Evolutionary conservation across 768 basidiomycete genomes (phyloP).

Genomic region (Pseudohyphozyma bogoriensis): DNA sequence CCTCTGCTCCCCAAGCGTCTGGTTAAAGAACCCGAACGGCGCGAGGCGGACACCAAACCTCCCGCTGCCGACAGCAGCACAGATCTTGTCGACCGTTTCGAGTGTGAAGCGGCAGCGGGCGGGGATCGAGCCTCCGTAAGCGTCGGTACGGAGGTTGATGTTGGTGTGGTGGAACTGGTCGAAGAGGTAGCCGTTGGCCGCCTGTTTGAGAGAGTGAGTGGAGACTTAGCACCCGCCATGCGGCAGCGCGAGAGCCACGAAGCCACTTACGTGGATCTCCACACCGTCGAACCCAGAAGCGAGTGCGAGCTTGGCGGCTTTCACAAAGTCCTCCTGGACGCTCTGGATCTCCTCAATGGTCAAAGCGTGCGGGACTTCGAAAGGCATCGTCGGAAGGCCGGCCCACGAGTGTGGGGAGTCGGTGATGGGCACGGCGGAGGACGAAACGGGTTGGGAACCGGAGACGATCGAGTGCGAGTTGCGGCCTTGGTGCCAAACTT

Average conservation of each 20-base stretch:
- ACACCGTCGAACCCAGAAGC: constrained; percentile 61
- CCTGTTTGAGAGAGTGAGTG: not conserved
- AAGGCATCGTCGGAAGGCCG: constrained; percentile 6
- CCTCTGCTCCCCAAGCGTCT: constrained; percentile 28
- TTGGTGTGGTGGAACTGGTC: constrained; percentile 29
- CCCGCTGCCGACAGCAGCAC: constrained; percentile 47
- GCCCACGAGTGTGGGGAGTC: constrained; percentile 3
- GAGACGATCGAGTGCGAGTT: constrained; percentile 17
- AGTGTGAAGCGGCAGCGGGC: constrained; percentile 50
- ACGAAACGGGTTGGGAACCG: constrained; percentile 7
- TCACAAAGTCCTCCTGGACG: constrained; percentile 44
- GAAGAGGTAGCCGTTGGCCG: constrained; percentile 18
- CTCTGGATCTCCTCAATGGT: constrained; percentile 41
- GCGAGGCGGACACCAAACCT: constrained; percentile 50
- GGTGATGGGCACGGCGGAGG: constrained; percentile 14
- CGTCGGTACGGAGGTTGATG: constrained; percentile 29
- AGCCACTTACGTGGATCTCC: constrained; percentile 39
- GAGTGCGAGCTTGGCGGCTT: constrained; percentile 50
- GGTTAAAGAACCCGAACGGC: constrained; percentile 36
- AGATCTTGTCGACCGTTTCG: constrained; percentile 49
- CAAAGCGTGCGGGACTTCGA: constrained; percentile 23
- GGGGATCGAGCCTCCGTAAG: constrained; percentile 57
- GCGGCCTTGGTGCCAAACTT: constrained; percentile 17
- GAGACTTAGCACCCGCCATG: constrained; percentile 4
- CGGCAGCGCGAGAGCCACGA: not conserved